phyloP scores from a whole-genome alignment of 2,329 filamentous ascomycete species.

The Trichoderma simmonsii region DNA sequence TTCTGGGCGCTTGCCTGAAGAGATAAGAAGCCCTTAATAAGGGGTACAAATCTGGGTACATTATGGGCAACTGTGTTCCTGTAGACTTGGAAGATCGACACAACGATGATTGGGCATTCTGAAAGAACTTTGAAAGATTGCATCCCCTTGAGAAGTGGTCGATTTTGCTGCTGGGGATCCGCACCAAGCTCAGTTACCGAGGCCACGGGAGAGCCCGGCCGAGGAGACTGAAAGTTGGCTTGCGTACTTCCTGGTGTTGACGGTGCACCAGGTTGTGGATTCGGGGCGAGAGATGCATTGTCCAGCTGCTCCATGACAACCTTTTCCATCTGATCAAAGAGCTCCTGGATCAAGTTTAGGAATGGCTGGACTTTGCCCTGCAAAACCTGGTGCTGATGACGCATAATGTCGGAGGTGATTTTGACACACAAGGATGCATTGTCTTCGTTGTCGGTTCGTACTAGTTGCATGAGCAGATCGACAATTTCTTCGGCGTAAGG shows the following conservation, averaged over 20 bases:
- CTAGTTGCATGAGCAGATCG: slow-evolving; percentile 83
- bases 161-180: slow-evolving; percentile 75
- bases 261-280: slow-evolving; percentile 55
- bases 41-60: slow-evolving; percentile 85
- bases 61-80: slow-evolving; percentile 75
- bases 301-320: slow-evolving; percentile 96
- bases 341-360: slow-evolving; percentile 85
- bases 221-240: slow-evolving; percentile 78
- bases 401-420: slow-evolving; percentile 93
- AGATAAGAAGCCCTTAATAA: slow-evolving; percentile 86
- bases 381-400: slow-evolving; percentile 83
- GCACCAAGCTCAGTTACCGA: slow-evolving; percentile 76
- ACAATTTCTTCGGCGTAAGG: slow-evolving; percentile 85
- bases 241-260: slow-evolving; percentile 64
- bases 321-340: slow-evolving; percentile 92
- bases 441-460: slow-evolving; percentile 92
- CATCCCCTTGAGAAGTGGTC: slow-evolving; percentile 87
- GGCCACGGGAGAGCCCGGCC: slow-evolving; percentile 84
- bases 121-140: slow-evolving; percentile 98
- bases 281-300: slow-evolving; percentile 58
- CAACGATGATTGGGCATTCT: slow-evolving; percentile 97
- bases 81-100: slow-evolving; percentile 96
- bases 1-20: slow-evolving; percentile 91
- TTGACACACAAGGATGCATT: slow-evolving; percentile 99
- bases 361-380: slow-evolving; percentile 80